Evolutionary conservation across 441 rosid species (phyloP), one percentile per base, ranked within the genome.

Genomic region (Eugenia klotzschiana): DNA sequence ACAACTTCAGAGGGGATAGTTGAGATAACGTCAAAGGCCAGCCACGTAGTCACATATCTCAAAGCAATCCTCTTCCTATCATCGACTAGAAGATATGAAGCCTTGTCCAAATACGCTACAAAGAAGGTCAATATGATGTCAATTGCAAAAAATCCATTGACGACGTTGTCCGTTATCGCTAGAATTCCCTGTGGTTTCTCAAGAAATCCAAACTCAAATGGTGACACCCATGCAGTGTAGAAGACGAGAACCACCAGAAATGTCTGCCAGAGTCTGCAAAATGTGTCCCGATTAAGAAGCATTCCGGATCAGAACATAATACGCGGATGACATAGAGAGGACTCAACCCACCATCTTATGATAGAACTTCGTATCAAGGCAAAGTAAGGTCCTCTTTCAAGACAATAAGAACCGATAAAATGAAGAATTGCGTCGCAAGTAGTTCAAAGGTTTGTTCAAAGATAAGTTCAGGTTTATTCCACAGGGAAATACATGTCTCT

Each of bases 141-240:
- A 8, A 93, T 40, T 5, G 92, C 91, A 37, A 94, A 96, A 40
- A 93, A 87, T 5, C 89, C 91, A 55, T 94, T 94, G 22, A 96
- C 96, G 22, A 91, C 81, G 12, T 96, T 96, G 79, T 94, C 98
- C 1, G 88, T 29, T 79, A 92, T 83, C 15, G 93, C 88, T 27
- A 94, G 93, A 40, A 87, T 84, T 13, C 86, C 84, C 5, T 43
- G 53, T 8, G 98, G 98, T 25, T 77, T 88, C 16, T 82, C 83
- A 4, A 96, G 82, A 84, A 87, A 96, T 2, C 98, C 99, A 40
- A 93, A 93, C 84, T 94, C 99, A 85, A 94, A 96, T 9, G 98
- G 98, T 3, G 96, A 94, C 14, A 92, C 99, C 98, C 99, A 96
- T 4, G 98, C 95, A 0, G 98, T 94, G 89, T 96, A 96, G 82